phyloP scores from a whole-genome alignment of 2,329 filamentous ascomycete genomes.

The Boeremia lycopersici region DNA sequence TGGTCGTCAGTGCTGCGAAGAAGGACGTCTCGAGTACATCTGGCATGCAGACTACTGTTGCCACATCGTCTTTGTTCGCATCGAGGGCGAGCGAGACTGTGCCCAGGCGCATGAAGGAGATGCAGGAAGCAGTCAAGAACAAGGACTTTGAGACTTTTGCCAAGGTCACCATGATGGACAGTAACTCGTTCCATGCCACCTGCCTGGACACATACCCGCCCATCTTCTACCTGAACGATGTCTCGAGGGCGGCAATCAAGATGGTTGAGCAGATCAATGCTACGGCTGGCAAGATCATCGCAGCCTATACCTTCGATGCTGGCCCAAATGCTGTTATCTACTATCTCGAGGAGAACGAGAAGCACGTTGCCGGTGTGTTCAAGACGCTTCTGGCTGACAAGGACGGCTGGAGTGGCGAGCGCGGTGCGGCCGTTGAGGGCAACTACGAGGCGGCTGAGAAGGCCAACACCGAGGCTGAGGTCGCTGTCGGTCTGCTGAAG shows the following conservation, averaged over 20 bases:
- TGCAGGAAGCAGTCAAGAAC: conserved; percentile 79
- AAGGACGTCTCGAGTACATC: conserved; percentile 92
- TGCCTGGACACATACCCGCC: conserved; percentile 95
- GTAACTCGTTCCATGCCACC: conserved; percentile 94
- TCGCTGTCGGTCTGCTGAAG: conserved; percentile 60
- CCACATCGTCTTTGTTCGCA: conserved; percentile 85
- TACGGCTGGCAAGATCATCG: conserved; percentile 76
- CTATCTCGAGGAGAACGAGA: conserved; percentile 81
- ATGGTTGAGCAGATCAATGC: conserved; percentile 89
- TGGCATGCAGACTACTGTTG: conserved; percentile 97
- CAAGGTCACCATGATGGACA: conserved; percentile 92
- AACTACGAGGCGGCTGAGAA: conserved; percentile 64
- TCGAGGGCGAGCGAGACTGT: conserved; percentile 78
- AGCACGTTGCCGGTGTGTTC: conserved; percentile 77
- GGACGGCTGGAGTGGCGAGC: conserved; percentile 72
- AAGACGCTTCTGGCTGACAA: conserved; percentile 67
- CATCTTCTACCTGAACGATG: conserved; percentile 98
- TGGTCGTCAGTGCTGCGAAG: conserved; percentile 91
- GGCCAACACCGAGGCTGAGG: conserved; percentile 56
- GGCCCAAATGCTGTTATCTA: conserved; percentile 97
- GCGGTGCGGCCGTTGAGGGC: conserved; percentile 59
- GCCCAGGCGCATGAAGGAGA: conserved; percentile 78
- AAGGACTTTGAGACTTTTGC: conserved; percentile 87
- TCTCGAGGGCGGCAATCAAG: conserved; percentile 82
- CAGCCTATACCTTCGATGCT: conserved; percentile 96